These are phyloP conservation scores for Venturia pyrina DNA, from an alignment of 2,329 filamentous ascomycete genomes.

Conservation along the genomic window DNA sequence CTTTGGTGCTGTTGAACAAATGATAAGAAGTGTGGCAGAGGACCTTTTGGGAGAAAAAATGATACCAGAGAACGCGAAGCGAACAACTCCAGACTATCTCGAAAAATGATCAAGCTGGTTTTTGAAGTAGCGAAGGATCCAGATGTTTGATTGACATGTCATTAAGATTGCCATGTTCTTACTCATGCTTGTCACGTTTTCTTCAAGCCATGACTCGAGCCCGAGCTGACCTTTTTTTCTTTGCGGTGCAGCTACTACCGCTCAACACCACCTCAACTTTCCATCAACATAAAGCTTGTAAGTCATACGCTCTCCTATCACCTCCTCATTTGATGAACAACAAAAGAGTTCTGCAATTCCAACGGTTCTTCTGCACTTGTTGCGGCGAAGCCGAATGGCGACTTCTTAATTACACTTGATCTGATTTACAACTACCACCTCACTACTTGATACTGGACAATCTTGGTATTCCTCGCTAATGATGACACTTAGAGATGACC, in stretches of 20 bases:
- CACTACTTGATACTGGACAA: background rate
- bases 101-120: no score
- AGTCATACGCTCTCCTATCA: background rate
- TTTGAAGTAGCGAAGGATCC: no score
- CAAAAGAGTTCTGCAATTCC: constrained; percentile 12
- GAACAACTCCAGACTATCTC: no score
- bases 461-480: background rate
- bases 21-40: no score
- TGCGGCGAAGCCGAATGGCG: constrained; percentile 11
- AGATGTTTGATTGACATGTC: no score
- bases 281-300: background rate
- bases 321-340: constrained; percentile 9
- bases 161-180: no score
- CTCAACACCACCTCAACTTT: no score
- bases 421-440: background rate
- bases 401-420: constrained; percentile 13
- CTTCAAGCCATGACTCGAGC: background rate
- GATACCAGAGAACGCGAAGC: no score
- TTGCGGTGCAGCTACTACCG: background rate
- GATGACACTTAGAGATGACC: no score
- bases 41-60: no score
- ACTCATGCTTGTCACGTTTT: background rate
- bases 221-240: background rate
- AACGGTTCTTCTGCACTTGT: constrained; percentile 9
- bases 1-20: no score